phyloP scores from a whole-genome alignment of 139 green algal species.

The Tetradesmus lagerheimii region DNA sequence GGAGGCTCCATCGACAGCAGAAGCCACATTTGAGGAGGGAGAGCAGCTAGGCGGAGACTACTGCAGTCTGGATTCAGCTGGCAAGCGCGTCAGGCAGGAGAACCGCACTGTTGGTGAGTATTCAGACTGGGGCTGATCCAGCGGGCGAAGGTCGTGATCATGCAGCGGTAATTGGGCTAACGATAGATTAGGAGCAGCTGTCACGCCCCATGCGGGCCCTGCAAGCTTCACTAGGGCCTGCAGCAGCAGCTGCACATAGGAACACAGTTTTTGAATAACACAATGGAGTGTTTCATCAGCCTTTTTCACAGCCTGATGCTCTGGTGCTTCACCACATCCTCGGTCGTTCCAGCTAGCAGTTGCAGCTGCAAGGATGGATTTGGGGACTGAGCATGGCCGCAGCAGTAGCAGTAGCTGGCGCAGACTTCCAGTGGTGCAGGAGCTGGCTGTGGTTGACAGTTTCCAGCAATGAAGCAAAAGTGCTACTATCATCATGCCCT shows the following conservation, averaged over 20 bases:
- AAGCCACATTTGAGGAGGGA: conserved; percentile 38
- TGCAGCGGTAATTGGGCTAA: background rate
- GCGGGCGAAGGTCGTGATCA: background rate
- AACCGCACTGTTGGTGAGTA: conserved; percentile 35
- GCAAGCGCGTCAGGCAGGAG: conserved; percentile 53
- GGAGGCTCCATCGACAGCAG: background rate
- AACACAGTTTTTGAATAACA: too few species aligned
- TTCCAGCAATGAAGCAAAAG: too few species aligned
- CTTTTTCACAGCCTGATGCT: too few species aligned
- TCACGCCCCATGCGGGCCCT: background rate
- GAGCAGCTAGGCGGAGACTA: conserved; percentile 54
- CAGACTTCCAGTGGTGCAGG: background rate
- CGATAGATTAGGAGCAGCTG: background rate
- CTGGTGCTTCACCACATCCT: too few species aligned
- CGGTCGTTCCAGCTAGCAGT: background rate
- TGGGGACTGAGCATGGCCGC: too few species aligned
- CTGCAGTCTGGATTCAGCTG: conserved; percentile 63
- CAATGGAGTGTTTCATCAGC: too few species aligned
- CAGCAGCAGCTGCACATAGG: background rate
- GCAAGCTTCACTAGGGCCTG: background rate
- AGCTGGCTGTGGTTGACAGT: too few species aligned
- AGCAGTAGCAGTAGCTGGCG: background rate
- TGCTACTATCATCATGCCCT: too few species aligned
- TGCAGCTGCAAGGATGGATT: background rate
- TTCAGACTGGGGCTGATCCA: background rate